phyloP scores from a whole-genome alignment of 1,284 basidiomycete genomes.

The Trametes versicolor region DNA sequence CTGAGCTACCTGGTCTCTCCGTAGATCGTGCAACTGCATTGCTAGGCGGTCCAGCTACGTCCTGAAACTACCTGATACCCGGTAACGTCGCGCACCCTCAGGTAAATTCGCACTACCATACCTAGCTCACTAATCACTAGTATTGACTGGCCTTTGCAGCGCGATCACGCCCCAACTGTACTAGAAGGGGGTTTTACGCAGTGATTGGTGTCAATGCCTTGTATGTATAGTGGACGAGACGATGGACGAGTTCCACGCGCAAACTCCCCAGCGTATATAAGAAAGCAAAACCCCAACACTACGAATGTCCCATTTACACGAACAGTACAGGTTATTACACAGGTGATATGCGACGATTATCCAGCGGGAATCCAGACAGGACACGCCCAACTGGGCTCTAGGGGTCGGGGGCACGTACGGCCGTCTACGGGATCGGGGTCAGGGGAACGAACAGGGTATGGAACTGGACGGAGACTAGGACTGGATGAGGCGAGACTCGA shows the following conservation, averaged over 20 bases:
- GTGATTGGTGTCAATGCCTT: no score
- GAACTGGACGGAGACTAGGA: background rate
- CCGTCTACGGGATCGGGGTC: constrained; percentile 7
- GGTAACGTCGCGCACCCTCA: no score
- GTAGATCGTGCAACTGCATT: no score
- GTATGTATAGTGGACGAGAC: no score
- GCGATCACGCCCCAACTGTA: no score
- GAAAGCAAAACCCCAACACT: background rate
- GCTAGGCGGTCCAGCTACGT: no score
- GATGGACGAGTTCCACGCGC: background rate
- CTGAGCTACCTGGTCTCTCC: no score
- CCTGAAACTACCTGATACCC: no score
- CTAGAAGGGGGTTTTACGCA: no score
- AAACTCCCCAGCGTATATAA: background rate
- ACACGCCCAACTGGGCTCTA: constrained; percentile 12
- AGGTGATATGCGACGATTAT: constrained; percentile 16
- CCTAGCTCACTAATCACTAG: no score
- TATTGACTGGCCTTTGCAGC: no score
- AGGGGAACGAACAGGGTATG: background rate
- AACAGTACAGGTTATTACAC: constrained; percentile 11
- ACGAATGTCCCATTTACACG: constrained; percentile 1
- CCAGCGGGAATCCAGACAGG: constrained; percentile 1
- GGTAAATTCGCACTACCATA: no score
- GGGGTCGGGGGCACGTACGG: background rate
- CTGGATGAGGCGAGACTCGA: background rate